Percentiles rank a stretch among this genome's conserved stretches.
Conservation (phyloP, 2,329 filamentous ascomycete genomes). For the Xylariales sp. region DNA sequence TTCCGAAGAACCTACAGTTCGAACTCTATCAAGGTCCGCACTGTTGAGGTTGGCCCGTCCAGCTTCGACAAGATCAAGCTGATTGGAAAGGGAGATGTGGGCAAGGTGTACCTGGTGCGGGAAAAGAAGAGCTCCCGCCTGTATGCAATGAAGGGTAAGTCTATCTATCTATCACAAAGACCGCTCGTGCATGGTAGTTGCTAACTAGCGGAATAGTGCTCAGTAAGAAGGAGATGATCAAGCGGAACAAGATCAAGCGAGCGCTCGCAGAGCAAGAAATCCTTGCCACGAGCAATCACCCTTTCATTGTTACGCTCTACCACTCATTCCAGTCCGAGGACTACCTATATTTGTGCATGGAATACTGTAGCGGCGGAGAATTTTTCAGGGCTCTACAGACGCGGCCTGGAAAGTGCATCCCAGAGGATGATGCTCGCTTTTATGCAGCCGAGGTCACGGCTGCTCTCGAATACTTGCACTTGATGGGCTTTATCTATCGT, state of each 20-base stretch:
- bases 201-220: slow-evolving; percentile 61
- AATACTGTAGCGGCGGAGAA: slow-evolving; percentile 97
- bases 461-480: slow-evolving; percentile 89
- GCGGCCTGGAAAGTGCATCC: slow-evolving; percentile 92
- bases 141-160: slow-evolving; percentile 96
- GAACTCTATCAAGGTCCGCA: slow-evolving; percentile 97
- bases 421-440: slow-evolving; percentile 93
- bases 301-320: slow-evolving; percentile 97
- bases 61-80: slow-evolving; percentile 99
- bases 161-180: neutral
- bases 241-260: slow-evolving; percentile 99
- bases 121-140: slow-evolving; percentile 96
- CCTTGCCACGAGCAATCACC: slow-evolving; percentile 95
- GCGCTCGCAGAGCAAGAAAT: slow-evolving; percentile 97
- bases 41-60: slow-evolving; percentile 90
- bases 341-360: slow-evolving; percentile 98
- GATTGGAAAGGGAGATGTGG: slow-evolving; percentile 97
- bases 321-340: slow-evolving; percentile 99
- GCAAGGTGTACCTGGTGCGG: slow-evolving; percentile 94
- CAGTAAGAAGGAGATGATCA: slow-evolving; percentile 99
- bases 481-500: slow-evolving; percentile 99
- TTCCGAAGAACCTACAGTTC: slow-evolving; percentile 97
- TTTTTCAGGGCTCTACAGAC: slow-evolving; percentile 98
- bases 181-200: neutral
- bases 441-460: slow-evolving; percentile 97